Evolutionary conservation across 1,139 yeast species (phyloP).

Genomic region (Candida neerlandica): DNA sequence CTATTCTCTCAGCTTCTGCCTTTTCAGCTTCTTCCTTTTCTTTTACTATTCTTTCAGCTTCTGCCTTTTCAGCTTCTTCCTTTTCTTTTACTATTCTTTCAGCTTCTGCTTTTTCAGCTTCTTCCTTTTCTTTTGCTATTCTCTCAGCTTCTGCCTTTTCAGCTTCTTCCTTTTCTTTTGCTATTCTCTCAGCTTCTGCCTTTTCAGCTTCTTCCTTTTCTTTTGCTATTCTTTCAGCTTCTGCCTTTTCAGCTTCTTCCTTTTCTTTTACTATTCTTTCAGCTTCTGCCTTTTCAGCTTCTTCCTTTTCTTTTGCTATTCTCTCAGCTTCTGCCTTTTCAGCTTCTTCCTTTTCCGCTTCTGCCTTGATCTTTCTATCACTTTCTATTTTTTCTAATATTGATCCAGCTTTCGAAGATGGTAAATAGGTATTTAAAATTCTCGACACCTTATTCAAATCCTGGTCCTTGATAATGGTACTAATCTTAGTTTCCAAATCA

Average conservation of each 20-base stretch:
- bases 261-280: neutral
- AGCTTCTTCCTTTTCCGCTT: conserved; percentile 19
- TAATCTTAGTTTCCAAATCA: conserved; percentile 3
- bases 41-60: no score
- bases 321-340: neutral
- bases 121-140: conserved; percentile 26
- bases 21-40: conserved; percentile 19
- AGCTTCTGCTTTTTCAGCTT: neutral
- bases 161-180: neutral
- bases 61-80: neutral
- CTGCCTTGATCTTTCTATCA: neutral
- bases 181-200: neutral
- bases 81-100: neutral
- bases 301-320: neutral
- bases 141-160: neutral
- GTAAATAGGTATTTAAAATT: conserved; percentile 1
- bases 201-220: neutral
- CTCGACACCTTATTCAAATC: conserved; percentile 2
- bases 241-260: neutral
- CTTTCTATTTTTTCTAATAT: neutral
- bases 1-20: neutral
- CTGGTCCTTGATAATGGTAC: conserved; percentile 2
- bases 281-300: no score
- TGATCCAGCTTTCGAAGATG: neutral
- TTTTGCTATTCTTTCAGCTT: neutral